phyloP scores from a whole-genome alignment of 2,329 filamentous ascomycete species.

The Cladosporium phlei region DNA sequence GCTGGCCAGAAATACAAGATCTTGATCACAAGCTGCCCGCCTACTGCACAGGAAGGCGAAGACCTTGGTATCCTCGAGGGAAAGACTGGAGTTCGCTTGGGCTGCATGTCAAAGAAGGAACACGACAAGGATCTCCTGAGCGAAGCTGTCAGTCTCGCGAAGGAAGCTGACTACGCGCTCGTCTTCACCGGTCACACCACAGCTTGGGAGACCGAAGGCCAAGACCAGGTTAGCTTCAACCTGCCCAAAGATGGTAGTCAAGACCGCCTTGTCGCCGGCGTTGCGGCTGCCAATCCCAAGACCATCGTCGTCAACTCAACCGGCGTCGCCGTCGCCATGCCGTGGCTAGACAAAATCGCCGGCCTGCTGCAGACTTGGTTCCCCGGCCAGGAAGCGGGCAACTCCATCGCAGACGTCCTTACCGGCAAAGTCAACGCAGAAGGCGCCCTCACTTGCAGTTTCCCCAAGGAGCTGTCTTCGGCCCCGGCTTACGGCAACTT shows the following conservation, averaged over 20 bases:
- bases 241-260: slow-evolving; percentile 8
- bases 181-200: slow-evolving; percentile 1
- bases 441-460: slow-evolving; percentile 69
- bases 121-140: slow-evolving; percentile 3
- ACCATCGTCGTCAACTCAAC: slow-evolving; percentile 9
- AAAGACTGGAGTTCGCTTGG: not conserved
- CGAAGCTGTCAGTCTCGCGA: slow-evolving; percentile 1
- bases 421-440: slow-evolving; percentile 69
- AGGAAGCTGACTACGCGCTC: not conserved
- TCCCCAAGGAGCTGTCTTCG: slow-evolving; percentile 47
- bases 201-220: slow-evolving; percentile 5
- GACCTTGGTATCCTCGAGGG: not conserved
- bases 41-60: not conserved
- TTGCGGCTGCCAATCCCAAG: not conserved
- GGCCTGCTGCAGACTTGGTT: slow-evolving; percentile 15
- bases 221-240: slow-evolving; percentile 6
- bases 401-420: slow-evolving; percentile 72
- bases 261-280: not conserved
- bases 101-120: slow-evolving; percentile 1
- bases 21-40: not conserved
- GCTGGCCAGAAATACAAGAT: slow-evolving; percentile 1
- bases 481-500: slow-evolving; percentile 69
- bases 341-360: not conserved
- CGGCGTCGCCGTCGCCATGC: slow-evolving; percentile 4
- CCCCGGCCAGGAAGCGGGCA: slow-evolving; percentile 71